Evolutionary conservation across 129 eudicot species (phyloP), one percentile per base, ranked within the genome.

Genomic region (Solidago caesia): DNA sequence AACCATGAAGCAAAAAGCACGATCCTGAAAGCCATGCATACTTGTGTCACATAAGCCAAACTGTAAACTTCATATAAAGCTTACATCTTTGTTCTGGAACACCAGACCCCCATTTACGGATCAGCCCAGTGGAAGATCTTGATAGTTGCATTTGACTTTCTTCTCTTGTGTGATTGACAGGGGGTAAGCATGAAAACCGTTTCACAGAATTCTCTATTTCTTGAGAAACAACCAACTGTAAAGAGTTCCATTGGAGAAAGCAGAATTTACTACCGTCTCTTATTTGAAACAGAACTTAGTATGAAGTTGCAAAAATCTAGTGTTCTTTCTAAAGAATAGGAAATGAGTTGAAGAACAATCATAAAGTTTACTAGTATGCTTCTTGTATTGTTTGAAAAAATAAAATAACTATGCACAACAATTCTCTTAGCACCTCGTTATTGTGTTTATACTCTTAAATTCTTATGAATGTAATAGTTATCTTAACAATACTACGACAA

Each of bases 41-140:
- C 39, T 48, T 45, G 47, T 44, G 14, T 42, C 7, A 15, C 33
- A 53, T 6, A 73, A 77, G 60, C 44, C 11, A 47, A 47, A 58
- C 13, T 76, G 70, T 58, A 55, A 61, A 48, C 41, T 57, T 44
- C 21, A 67, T 8, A 44, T 8, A 14, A 47, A 39, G 79, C 91
- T 77, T 90, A 90, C 98, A 72, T 89, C 83, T 88, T 52, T 82
- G 78, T 26, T 93, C 98, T 73, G 88, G 85, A 73, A 62, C 77
- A 56, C 85, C 70, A 66, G 88, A 81, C 15, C 80, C 80, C 96
- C 92, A 94, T 75, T 82, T 88, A 77, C 91, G 91, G 68, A 82
- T 76, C 66, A 82, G 56, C 69, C 77, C 84, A 68, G 85, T 77
- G 67, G 98, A 88, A 74, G 92, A 75, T 82, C 84, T 82, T 75